Evolutionary conservation across 768 basidiomycete species (phyloP).

Genomic region (Hebeloma cylindrosporum): DNA sequence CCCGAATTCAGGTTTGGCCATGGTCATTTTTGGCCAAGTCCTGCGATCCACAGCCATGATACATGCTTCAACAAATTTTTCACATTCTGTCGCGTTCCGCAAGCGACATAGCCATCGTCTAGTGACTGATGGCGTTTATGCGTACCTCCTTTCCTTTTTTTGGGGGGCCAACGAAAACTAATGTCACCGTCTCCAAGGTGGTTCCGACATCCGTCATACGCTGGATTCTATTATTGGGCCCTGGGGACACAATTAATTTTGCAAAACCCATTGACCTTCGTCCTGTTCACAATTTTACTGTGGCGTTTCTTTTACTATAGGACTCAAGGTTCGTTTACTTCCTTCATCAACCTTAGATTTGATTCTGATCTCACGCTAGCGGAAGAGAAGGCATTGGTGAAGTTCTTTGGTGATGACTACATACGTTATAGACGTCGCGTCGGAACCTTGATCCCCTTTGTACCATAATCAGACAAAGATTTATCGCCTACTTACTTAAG

Average conservation of each 20-base stretch:
- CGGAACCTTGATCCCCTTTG: conserved; percentile 86
- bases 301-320: conserved; percentile 87
- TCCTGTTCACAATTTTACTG: conserved; percentile 64
- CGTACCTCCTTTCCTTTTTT: conserved; percentile 43
- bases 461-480: conserved; percentile 44
- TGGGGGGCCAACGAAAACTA: background rate
- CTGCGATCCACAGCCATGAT: conserved; percentile 95
- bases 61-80: conserved; percentile 91
- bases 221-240: conserved; percentile 98
- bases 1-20: conserved; percentile 52
- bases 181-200: conserved; percentile 46
- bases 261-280: conserved; percentile 78
- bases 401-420: conserved; percentile 92
- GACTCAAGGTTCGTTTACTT: conserved; percentile 61
- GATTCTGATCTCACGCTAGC: conserved; percentile 40
- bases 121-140: conserved; percentile 88
- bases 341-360: background rate
- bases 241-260: conserved; percentile 90
- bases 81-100: conserved; percentile 77
- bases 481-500: background rate
- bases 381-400: conserved; percentile 77
- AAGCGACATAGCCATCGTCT: conserved; percentile 76
- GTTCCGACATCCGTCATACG: conserved; percentile 94
- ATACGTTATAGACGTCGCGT: conserved; percentile 71
- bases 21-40: conserved; percentile 71